These are phyloP conservation scores for Sanghuangporus baumii DNA, from an alignment of 1,284 basidiomycete genomes.

Conservation along the genomic window DNA sequence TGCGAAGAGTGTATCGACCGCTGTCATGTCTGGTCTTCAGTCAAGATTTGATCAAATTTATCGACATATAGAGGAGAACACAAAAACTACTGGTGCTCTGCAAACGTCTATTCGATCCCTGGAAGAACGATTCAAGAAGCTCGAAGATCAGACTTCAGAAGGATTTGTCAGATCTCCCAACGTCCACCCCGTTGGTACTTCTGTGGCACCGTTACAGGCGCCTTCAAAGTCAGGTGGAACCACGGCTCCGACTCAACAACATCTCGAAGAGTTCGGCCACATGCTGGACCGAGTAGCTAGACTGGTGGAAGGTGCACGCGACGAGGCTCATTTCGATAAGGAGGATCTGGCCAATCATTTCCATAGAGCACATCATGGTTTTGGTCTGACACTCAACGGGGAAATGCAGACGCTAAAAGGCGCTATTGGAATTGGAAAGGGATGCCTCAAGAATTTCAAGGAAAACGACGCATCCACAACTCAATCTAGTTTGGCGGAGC, in stretches of 20 bases:
- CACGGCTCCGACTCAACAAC: neutral
- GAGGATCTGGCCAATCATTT: neutral
- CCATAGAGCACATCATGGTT: neutral
- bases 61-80: neutral
- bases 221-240: neutral
- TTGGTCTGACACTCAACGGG: neutral
- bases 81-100: neutral
- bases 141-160: neutral
- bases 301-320: neutral
- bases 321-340: slow-evolving; percentile 1
- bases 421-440: neutral
- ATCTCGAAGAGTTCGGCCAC: neutral
- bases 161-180: neutral
- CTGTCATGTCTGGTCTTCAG: neutral
- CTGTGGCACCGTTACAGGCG: too few species aligned
- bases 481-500: neutral
- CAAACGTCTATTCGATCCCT: neutral
- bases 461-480: neutral
- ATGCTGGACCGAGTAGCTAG: neutral
- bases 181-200: neutral
- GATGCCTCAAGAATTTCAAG: neutral
- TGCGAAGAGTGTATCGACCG: neutral
- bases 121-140: neutral
- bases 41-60: neutral
- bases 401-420: neutral